Evolutionary conservation across 139 green algal species (phyloP), one percentile per base, ranked within the genome.

Genomic region (Picochlorum sp.): DNA sequence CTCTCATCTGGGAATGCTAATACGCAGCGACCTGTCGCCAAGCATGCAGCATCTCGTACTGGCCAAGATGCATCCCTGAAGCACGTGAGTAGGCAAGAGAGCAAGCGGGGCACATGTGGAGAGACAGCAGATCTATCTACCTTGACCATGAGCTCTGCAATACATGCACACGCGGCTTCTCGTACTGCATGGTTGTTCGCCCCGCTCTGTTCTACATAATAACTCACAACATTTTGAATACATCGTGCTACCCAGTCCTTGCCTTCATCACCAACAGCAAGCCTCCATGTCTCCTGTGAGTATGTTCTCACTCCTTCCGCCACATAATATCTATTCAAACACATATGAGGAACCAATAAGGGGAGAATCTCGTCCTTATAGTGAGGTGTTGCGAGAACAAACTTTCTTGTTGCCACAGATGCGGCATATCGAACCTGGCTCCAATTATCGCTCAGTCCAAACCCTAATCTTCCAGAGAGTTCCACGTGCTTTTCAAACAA

Each of bases 241-340:
- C 63, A 77, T 47, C 60, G 34, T 6, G 82, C 87, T 45, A 95
- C 80, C 62, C 52, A 73, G 20, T 60, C 52, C n/a, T 83, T 74
- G 1, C 90, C 91, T 3, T 64, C 16, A 13, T 75, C 49, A 0
- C 79, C 78, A 74, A 96, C 80, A 14, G 87, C 76, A 16, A 75
- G 32, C 13, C 70, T 73, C 91, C 91, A 97, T 9, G 84, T 96
- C 62, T 84, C 82, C 47, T 66, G 57, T 0, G 79, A 85, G 74
- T 89, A 96, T 20, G 80, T 34, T 16, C 83, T 71, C 69, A 97
- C 90, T 11, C 91, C 91, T 68, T 97, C 91, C 0, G 90, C 90
- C 18, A 92, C 84, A 65, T 96, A 92, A 66, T 96, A 91, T 59
- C 91, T 81, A 81, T 97, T 97, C 41, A 97, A 79, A 78, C 85